A percentile compares a stretch with the other conserved stretches of the same genome.
Evolutionary conservation across 2,329 filamentous ascomycete species (phyloP).

Genomic region (Helminthosporium solani): DNA sequence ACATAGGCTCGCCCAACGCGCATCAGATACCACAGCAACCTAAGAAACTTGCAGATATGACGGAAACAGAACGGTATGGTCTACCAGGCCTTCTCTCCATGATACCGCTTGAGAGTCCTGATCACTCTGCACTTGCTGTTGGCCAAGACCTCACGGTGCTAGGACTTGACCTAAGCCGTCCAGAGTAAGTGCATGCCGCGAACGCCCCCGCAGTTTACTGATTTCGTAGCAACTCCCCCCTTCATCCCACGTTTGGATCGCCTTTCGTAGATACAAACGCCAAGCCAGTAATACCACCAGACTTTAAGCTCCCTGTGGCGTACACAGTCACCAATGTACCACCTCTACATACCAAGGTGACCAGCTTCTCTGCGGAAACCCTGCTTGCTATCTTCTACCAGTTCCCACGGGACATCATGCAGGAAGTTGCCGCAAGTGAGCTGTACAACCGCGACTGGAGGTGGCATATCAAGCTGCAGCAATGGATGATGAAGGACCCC

Average conservation of each 20-base stretch:
- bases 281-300: constrained; percentile 59
- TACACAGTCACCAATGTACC: constrained; percentile 69
- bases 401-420: constrained; percentile 64
- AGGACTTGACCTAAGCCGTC: constrained; percentile 63
- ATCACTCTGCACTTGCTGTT: constrained; percentile 54
- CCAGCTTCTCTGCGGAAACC: constrained; percentile 63
- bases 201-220: constrained; percentile 12
- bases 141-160: constrained; percentile 65
- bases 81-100: constrained; percentile 60
- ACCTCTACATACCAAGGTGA: constrained; percentile 58
- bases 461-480: constrained; percentile 55
- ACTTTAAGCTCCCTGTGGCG: constrained; percentile 63
- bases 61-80: constrained; percentile 60
- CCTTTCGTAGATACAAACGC: constrained; percentile 61
- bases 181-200: constrained; percentile 52
- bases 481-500: constrained; percentile 58
- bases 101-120: constrained; percentile 57
- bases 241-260: constrained; percentile 64
- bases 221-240: constrained; percentile 49
- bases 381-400: constrained; percentile 71
- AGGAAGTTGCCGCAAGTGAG: constrained; percentile 65
- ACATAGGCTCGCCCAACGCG: constrained; percentile 28
- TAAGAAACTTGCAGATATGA: constrained; percentile 58
- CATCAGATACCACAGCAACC: constrained; percentile 38
- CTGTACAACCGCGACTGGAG: constrained; percentile 57